Evolutionary conservation across 495 filamentous ascomycete genomes (phyloP).

Genomic region (Penicillium cataractarum): DNA sequence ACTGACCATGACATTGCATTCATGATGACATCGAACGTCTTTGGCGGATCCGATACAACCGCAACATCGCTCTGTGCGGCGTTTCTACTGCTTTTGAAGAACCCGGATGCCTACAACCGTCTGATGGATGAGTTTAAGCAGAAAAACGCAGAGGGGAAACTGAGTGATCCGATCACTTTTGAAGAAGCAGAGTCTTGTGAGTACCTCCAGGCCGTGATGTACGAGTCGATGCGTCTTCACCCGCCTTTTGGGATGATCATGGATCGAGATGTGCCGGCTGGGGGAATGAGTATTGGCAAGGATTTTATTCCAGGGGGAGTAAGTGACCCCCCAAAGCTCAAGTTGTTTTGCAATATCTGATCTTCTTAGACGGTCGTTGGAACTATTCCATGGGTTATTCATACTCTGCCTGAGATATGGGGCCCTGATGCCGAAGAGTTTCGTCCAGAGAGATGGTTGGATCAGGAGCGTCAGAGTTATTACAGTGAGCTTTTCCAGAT

Average conservation of each 20-base stretch:
- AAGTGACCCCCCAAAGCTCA: not conserved
- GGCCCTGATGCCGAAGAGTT: not conserved
- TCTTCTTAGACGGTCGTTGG: not conserved
- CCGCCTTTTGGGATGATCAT: conserved; percentile 3
- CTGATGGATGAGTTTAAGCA: not conserved
- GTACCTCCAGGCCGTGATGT: conserved; percentile 3
- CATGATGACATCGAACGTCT: conserved; percentile 4
- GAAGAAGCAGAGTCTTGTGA: conserved; percentile 2
- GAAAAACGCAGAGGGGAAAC: not conserved
- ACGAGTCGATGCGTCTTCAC: conserved; percentile 2
- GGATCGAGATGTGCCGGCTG: not conserved
- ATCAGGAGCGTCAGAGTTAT: not conserved
- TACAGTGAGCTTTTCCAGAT: not conserved
- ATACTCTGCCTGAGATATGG: conserved; percentile 5
- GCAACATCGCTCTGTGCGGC: conserved; percentile 1
- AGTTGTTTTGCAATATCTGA: not conserved
- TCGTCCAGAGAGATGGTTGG: not conserved
- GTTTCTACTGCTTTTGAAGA: not conserved
- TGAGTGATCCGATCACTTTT: not conserved
- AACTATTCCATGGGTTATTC: not conserved
- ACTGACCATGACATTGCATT: conserved; percentile 2
- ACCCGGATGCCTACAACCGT: not conserved
- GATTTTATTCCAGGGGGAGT: not conserved
- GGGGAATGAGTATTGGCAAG: conserved; percentile 4
- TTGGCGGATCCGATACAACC: not conserved